Evolutionary conservation across 1,284 basidiomycete species (phyloP), one percentile per base, ranked within the genome.

Genomic region (Lignosus rhinocerotis): DNA sequence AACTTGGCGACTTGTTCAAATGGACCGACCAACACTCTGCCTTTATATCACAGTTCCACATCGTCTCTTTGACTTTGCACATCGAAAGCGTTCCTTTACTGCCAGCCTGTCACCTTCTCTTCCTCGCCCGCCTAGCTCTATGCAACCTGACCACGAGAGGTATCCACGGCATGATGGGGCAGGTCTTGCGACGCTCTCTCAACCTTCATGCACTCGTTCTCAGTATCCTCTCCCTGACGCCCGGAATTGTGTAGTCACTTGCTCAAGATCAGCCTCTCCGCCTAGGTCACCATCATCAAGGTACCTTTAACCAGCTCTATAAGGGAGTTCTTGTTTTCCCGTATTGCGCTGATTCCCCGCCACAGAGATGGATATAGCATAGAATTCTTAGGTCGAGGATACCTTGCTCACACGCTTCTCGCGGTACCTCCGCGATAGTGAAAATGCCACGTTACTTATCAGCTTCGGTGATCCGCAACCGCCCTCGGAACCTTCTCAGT

Each of bases 111-210:
- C 31, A 36, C 12, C 51, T 57, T 10, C 56, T 50, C 2, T 4
- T 31, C 8, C 45, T 57, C 10, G 53, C 56, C 31, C 50, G 53
- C 41, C 44, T 57, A 9, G 50, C 50, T 6, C n/a, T 57, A 14
- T 46, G 45, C 32, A 32, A 34, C 12, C 39, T 57, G 38, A 16
- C 21, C 11, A 34, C 41, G 16, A 16, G 17, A 2, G 49, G 34
- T 12, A 36, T 53, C 17, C 36, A 48, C 25, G n/a, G 25, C 31
- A 46, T 31, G n/a, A 25, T 57, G 10, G 32, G 19, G 3, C 17
- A 50, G 7, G 43, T 56, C 10, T 25, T 56, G 1, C 25, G n/a
- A 2, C 21, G 12, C 19, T 57, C 51, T 32, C 56, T 50, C 1
- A 48, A 38, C 31, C 38, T 57, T 19, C 31, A 53, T 12, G 19